phyloP scores from a whole-genome alignment of 495 filamentous ascomycete genomes.

The Aspergillus carlsbadensis region DNA sequence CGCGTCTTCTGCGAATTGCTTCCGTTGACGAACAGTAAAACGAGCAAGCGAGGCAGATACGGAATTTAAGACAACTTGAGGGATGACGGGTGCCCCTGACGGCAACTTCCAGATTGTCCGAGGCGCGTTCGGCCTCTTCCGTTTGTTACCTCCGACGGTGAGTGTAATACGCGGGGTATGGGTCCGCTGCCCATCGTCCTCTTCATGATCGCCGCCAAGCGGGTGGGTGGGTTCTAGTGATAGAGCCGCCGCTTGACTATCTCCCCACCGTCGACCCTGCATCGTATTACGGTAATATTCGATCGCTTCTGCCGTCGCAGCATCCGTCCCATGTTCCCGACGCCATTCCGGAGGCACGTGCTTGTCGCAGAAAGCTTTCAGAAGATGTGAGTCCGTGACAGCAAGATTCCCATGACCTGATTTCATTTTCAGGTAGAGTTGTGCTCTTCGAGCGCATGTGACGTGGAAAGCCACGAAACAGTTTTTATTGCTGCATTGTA shows the following conservation, averaged over 20 bases:
- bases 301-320: conserved; percentile 63
- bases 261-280: conserved; percentile 84
- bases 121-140: conserved; percentile 60
- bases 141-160: conserved; percentile 72
- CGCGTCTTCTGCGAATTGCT: conserved; percentile 87
- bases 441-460: conserved; percentile 85
- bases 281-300: conserved; percentile 85
- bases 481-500: conserved; percentile 96
- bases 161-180: conserved; percentile 51
- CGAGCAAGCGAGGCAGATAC: conserved; percentile 76
- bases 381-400: conserved; percentile 80
- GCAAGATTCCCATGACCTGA: conserved; percentile 74
- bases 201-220: conserved; percentile 40
- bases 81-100: conserved; percentile 92
- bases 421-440: conserved; percentile 95
- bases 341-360: conserved; percentile 91
- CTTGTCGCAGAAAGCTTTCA: conserved; percentile 96
- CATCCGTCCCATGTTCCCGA: conserved; percentile 75
- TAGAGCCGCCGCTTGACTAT: conserved; percentile 83
- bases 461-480: conserved; percentile 99
- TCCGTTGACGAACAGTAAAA: conserved; percentile 79
- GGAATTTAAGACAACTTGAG: conserved; percentile 75
- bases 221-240: conserved; percentile 67
- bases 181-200: conserved; percentile 33
- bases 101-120: conserved; percentile 89